Evolutionary conservation across 2,329 filamentous ascomycete species (phyloP), one percentile per base, ranked within the genome.

Genomic region (Lasiodiplodia citricola): DNA sequence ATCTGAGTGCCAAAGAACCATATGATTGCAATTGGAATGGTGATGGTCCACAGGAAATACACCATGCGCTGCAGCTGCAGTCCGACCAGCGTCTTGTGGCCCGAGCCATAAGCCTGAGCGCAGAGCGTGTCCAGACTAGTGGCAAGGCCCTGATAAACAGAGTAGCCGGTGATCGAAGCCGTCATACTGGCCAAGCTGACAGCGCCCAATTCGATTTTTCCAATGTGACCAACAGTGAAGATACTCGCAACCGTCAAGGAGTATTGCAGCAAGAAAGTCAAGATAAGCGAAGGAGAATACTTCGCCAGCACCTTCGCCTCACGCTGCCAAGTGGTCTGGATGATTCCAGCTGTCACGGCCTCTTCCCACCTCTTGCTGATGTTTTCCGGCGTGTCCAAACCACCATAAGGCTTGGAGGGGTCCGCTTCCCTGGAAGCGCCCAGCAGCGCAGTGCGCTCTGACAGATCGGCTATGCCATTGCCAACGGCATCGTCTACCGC

Each of bases 101-200:
- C 95, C 0, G 92, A 96, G 2, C 96, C 95, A 77, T 96, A 98
- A 0, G 96, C 95, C 80, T 98, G 95, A 0, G 95, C 89, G 78
- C 95, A 97, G 2, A 98, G 88, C 0, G 95, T 98, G 80, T 98
- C 95, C 47, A 98, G 84, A 71, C 91, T 93, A 4, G 95, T 98
- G 0, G 94, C 91, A 74, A 86, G 81, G 25, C 85, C 85, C 72
- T 86, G 83, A 68, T 83, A 83, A 25, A 85, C 76, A 1, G 86
- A 82, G 23, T 84, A 80, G 0, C 86, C 86, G 7, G 85, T 78
- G 63, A 88, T 87, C 69, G 85, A 87, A 71, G 86, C 84, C 0
- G 85, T 87, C 83, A 85, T 85, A 62, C 76, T 79, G 5, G 82
- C 83, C 41, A 85, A 72, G 68, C 80, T 81, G 7, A 85, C 83